Percentiles rank a stretch among this genome's conserved stretches.
Evolutionary conservation across 768 basidiomycete species (phyloP).

Genomic region (Tubosaeta sp.): DNA sequence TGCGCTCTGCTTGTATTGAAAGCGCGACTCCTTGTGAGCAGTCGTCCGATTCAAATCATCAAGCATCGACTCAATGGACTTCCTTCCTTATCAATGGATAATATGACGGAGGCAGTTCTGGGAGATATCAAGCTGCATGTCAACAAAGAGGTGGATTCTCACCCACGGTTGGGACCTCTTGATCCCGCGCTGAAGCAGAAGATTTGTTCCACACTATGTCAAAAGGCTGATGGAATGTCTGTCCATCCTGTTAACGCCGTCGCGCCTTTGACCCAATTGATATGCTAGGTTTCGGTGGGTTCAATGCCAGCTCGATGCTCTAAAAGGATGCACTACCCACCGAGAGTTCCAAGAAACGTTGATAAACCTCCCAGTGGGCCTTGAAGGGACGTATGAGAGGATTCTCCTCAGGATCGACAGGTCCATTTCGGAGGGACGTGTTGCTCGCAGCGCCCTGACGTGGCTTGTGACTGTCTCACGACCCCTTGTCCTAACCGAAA

Average conservation of each 20-base stretch:
- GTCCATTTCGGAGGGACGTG: not conserved
- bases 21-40: not conserved
- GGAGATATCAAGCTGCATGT: slow-evolving; percentile 5
- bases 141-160: not conserved
- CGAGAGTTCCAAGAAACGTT: not conserved
- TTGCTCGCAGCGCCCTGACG: not conserved
- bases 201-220: not conserved
- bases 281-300: slow-evolving; percentile 2
- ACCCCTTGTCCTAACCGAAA: slow-evolving; percentile 1
- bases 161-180: not conserved
- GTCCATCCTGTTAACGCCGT: not conserved
- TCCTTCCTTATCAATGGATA: not conserved
- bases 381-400: slow-evolving; percentile 2
- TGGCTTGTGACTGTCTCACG: slow-evolving; percentile 3
- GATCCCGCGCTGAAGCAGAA: not conserved
- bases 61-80: not conserved
- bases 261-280: not conserved
- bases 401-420: not conserved
- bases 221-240: slow-evolving; percentile 1
- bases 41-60: not conserved
- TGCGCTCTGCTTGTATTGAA: not conserved
- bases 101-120: not conserved
- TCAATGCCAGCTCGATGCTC: not conserved
- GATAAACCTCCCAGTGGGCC: not conserved
- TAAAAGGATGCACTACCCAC: not conserved